A percentile compares a stretch with the other conserved stretches of the same genome.
phyloP scores from a whole-genome alignment of 1,284 basidiomycete species.

The Caloboletus inedulis region DNA sequence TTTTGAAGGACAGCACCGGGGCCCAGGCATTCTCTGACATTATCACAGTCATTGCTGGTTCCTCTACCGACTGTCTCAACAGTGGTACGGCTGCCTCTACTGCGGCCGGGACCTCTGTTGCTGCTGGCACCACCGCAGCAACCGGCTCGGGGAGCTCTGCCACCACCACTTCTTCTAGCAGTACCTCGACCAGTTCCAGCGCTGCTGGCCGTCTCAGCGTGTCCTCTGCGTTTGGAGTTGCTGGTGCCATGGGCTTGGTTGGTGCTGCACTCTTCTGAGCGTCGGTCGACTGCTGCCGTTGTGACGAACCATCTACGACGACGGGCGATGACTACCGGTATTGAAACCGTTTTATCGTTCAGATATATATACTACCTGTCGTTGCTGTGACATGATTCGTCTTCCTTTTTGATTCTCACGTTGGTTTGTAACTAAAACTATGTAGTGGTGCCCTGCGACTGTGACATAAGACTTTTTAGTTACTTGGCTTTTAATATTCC shows the following conservation, averaged over 20 bases:
- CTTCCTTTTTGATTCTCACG: slow-evolving; percentile 5
- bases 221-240: slow-evolving; percentile 38
- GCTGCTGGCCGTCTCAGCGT: slow-evolving; percentile 32
- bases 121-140: background rate
- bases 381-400: slow-evolving; percentile 16
- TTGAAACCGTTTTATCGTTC: slow-evolving; percentile 13
- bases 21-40: slow-evolving; percentile 51
- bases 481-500: background rate
- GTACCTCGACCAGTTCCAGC: slow-evolving; percentile 22
- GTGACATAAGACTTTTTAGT: background rate
- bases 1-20: slow-evolving; percentile 62
- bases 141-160: background rate
- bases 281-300: background rate
- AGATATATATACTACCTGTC: slow-evolving; percentile 18
- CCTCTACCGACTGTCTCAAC: slow-evolving; percentile 34
- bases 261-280: slow-evolving; percentile 47
- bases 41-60: slow-evolving; percentile 48
- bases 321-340: slow-evolving; percentile 13
- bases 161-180: slow-evolving; percentile 12
- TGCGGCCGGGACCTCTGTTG: background rate
- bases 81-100: background rate
- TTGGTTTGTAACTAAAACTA: slow-evolving; percentile 24
- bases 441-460: background rate
- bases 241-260: slow-evolving; percentile 46
- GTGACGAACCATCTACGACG: slow-evolving; percentile 14